Base-by-base conservation (phyloP, 176 grass and related monocot species). In the Aechmea fasciata region DNA sequence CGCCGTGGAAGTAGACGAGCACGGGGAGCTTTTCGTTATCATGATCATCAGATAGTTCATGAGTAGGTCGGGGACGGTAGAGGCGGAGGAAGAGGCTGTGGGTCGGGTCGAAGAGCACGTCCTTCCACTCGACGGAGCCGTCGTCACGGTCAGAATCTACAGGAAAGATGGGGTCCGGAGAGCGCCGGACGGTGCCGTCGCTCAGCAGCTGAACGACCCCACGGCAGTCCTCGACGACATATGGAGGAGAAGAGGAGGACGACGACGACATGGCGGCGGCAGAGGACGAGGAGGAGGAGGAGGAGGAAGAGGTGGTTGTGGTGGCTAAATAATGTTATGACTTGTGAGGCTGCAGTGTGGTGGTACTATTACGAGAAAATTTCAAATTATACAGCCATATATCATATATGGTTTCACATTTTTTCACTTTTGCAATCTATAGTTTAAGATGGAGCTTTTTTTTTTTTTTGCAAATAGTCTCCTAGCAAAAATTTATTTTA, bases 1-100 rank as follows among this genome's bases (percentile, higher is more conserved):
- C 87, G 72, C 75, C 75, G 79, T 88, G 82, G 82, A 81, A 84
- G 71, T 82, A 80, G 2, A 80, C 80, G 10, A 82, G 22, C 53
- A 89, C 72, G 6, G 83, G 82, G 0, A 89, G 69, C 77, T 83
- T 87, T 5, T 41, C n/a, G 3, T 2, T 1, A 2, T 0, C 2
- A 18, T 3, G 2, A 53, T 41, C 33, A 53, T 41, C 33, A 7
- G 33, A 41, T 41, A 7, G 6, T 41, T 5, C 3, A 4, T 33
- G 33, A 41, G 5, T 41, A 7, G 0, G 33, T 41, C 66, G 41
- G 4, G 86, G 75, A 26, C 49, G n/a, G 79, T 83, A 83, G 55
- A 83, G 74, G 79, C 83, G 76, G 51, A 83, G 83, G 5, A 71
- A 52, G 65, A 83, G 87, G 11, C 6, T 48, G 48, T 8, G 65